Evolutionary conservation across 257 asterid species (phyloP).

Genomic region (Ocimum tenuiflorum): DNA sequence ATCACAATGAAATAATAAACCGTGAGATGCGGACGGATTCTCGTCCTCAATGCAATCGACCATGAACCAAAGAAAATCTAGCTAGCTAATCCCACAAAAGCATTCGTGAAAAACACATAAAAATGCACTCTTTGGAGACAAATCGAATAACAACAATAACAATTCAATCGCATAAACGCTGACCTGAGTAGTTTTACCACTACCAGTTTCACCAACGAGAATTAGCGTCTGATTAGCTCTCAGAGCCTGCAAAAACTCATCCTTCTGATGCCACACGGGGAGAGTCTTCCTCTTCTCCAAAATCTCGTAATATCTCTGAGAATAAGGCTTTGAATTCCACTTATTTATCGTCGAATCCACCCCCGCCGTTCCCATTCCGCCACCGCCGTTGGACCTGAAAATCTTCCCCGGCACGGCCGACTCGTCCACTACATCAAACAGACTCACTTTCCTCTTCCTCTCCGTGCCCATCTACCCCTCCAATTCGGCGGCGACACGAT

Average conservation of each 20-base stretch:
- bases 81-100: background rate
- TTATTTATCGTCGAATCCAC: conserved; percentile 34
- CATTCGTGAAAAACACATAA: background rate
- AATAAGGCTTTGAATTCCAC: conserved; percentile 68
- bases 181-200: conserved; percentile 98
- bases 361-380: conserved; percentile 13
- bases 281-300: conserved; percentile 81
- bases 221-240: conserved; percentile 61
- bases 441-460: conserved; percentile 91
- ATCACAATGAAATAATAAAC: no score
- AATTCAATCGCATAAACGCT: conserved; percentile 13
- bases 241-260: conserved; percentile 71
- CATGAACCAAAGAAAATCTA: no score
- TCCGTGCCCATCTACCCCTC: conserved; percentile 71
- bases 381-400: conserved; percentile 38
- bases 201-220: conserved; percentile 96
- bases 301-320: conserved; percentile 72
- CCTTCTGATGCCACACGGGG: conserved; percentile 96
- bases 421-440: conserved; percentile 93
- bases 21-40: no score
- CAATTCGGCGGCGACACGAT: background rate
- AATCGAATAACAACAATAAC: background rate
- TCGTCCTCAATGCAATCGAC: no score
- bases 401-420: conserved; percentile 43
- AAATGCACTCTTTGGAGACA: background rate